Evolutionary conservation across 169 alveolate genomes (phyloP), one percentile per base, ranked within the genome.

Genomic region (Amoebophrya sp.): DNA sequence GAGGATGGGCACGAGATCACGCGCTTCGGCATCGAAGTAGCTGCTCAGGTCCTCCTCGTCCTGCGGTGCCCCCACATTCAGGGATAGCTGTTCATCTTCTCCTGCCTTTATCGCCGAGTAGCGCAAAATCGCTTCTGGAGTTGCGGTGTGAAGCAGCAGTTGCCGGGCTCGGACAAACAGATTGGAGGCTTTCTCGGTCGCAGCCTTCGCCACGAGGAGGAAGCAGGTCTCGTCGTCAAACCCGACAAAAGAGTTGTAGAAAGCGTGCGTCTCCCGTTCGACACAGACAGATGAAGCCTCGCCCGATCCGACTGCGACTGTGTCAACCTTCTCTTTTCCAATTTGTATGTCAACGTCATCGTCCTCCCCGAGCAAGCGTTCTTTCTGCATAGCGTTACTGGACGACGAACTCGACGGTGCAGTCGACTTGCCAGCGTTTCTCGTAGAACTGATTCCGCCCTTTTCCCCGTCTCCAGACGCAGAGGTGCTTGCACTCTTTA

Each of bases 221-320:
- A 6, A 65, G 83, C 83, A 65, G 36, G 83, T 65, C 26, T 65
- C 83, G 83, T 65, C 83, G 83, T 65, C 83, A 65, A 65, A 65
- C 83, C 83, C 83, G 26, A 65, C 83, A 65, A 65, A 65, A 1
- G 83, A 65, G 83, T 65, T 65, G 83, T 65, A 65, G 2, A 65
- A 18, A 6, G 33, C 26, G 33, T 65, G 33, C 76, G 76, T 14
- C 76, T 53, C 76, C 76, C 76, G 76, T 65, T 65, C 83, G 33
- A 18, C 83, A 0, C 1, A 1, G 2, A 65, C 83, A 1, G 2
- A 18, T 26, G 18, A 10, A 0, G n/a, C 83, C 36, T 6, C 12
- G 39, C 2, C 83, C 3, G 33, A 0, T 26, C 2, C 83, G 83
- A 65, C 38, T 29, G 33, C 83, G 1, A 26, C 83, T 29, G 0